Conservation (phyloP, 2,329 filamentous ascomycete genomes). For the Fusarium sp. region DNA sequence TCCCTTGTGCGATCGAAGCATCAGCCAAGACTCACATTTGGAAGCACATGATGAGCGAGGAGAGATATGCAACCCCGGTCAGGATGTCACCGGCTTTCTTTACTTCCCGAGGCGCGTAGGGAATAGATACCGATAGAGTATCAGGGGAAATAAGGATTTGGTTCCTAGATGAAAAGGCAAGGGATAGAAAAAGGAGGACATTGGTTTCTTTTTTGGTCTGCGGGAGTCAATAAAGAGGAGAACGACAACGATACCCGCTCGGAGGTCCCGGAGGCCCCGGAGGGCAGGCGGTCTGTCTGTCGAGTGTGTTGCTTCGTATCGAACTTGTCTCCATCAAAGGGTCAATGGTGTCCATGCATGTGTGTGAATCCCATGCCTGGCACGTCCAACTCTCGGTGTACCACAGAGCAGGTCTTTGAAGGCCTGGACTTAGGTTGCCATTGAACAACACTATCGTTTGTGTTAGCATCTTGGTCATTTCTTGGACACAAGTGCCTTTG, state of each 20-base stretch:
- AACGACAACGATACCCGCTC: not conserved
- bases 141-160: slow-evolving; percentile 3
- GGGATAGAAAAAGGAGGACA: slow-evolving; percentile 21
- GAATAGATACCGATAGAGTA: not conserved
- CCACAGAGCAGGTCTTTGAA: not conserved
- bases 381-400: slow-evolving; percentile 15
- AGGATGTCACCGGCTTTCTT: not conserved
- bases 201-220: not conserved
- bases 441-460: slow-evolving; percentile 9
- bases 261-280: slow-evolving; percentile 17
- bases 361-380: slow-evolving; percentile 17
- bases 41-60: slow-evolving; percentile 6
- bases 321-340: slow-evolving; percentile 8
- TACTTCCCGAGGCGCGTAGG: not conserved
- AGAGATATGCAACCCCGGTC: not conserved
- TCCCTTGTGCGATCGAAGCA: slow-evolving; percentile 8
- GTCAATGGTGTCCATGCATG: slow-evolving; percentile 10
- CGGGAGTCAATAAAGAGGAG: not conserved
- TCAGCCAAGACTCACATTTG: slow-evolving; percentile 12
- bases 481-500: slow-evolving; percentile 13
- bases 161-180: slow-evolving; percentile 10
- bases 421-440: slow-evolving; percentile 7
- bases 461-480: slow-evolving; percentile 16
- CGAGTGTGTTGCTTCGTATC: slow-evolving; percentile 20
- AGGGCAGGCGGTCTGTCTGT: slow-evolving; percentile 3